Base-by-base conservation (phyloP, 169 alveolate genomes). In the Plasmodium knowlesi region DNA sequence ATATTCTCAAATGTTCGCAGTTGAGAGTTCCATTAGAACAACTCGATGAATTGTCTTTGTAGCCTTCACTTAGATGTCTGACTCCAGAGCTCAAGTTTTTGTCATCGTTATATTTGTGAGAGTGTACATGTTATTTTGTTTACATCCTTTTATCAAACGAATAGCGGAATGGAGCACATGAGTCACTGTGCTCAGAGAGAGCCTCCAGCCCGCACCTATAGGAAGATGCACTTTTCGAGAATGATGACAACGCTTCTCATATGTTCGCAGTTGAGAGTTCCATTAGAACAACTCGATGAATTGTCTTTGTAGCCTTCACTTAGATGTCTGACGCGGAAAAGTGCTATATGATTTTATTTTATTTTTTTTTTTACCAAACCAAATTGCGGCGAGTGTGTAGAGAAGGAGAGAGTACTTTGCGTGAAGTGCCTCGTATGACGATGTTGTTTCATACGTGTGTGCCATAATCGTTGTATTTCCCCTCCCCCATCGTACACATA, bases 31-130 rank as follows among this genome's bases (percentile, higher is more conserved):
- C 30, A 41, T 1, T 3, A 71, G 25, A 46, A 46, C 67, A n/a
- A 39, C 88, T 88, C 88, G 28, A 88, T 88, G 88, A 78, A 74
- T 19, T 30, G n/a, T 32, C 34, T 71, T 85, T 71, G 72, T 74
- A 88, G 94, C 94, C 94, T 88, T 88, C 82, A 53, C 94, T 88
- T 88, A 88, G 94, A 88, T 88, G 94, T 88, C 94, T 88, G 94
- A 88, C 88, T 22, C 8, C 41, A 70, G 41, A 83, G 25, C 43
- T 9, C 12, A 32, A 73, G 82, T 19, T 10, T 9, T 14, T 14
- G 30, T 6, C 28, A n/a, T 25, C 34, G 12, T 16, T 28, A 5
- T 46, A 25, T 54, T 37, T 78, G 14, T 54, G 16, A 34, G 37
- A 53, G 41, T n/a, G 41, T 76, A n/a, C 19, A 8, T 83, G 30